Evolutionary conservation across 441 rosid genomes (phyloP), one percentile per base, ranked within the genome.

Genomic region (Gossypium davidsonii): DNA sequence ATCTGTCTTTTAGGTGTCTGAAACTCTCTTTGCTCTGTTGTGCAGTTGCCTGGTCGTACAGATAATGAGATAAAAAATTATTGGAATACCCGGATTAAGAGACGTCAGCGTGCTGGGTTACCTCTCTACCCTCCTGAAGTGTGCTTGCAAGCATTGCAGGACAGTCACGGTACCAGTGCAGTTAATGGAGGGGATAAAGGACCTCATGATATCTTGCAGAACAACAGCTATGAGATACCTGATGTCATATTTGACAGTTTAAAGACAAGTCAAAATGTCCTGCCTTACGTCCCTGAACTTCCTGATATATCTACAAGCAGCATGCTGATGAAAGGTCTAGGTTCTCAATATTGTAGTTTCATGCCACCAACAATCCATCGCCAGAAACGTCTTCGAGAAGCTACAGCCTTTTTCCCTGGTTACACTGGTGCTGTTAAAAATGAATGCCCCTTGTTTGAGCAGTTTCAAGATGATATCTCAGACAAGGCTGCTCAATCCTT

Each of bases 51-150:
- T 72, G 99, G 99, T 59, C 96, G 99, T 70, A 95, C 99, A 51
- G 99, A 95, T 85, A 95, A 95, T 77, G 99, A 95, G 89, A 92
- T 94, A 82, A 94, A 94, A 82, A 94, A 94, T 84, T 94, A 94
- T 77, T 94, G 99, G 99, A 95, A 95, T 82, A 95, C 99, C 14
- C 85, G 98, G 71, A 89, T 93, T 72, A 95, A 95, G 84, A 86
- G 99, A 76, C 93, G 92, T 26, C 98, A 89, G 67, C 89, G 97
- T 64, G 99, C 98, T 76, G 98, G 98, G n/a, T 88, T 95, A 70
- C 98, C 99, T 8, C 96, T 93, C 71, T 95, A 95, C 84, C 98
- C 99, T 73, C 90, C 97, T 34, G 97, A 89, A 74, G 75, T 86
- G 71, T 85, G 88, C 79, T 81, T 80, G 72, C 93, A 88, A 75